Conservation (phyloP, 306 rosid genomes). For the Spatholobus suberectus region DNA sequence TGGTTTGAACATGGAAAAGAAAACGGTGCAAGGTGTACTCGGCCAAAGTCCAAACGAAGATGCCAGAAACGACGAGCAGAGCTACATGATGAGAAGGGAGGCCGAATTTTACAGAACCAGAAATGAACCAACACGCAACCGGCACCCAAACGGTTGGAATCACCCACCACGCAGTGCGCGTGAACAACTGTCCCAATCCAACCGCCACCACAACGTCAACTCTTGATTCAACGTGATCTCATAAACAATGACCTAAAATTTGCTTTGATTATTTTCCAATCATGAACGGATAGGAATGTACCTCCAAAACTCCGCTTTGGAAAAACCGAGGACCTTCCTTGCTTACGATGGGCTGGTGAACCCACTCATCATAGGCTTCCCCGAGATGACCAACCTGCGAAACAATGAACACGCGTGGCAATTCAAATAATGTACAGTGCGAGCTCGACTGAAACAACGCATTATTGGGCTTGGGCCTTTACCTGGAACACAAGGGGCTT, state of each 20-base stretch:
- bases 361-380: conserved; percentile 90
- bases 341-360: conserved; percentile 82
- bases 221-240: neutral
- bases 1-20: conserved; percentile 82
- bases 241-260: neutral
- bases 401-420: neutral
- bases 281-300: conserved; percentile 24
- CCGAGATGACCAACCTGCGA: conserved; percentile 95
- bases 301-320: conserved; percentile 72
- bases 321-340: conserved; percentile 92
- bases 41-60: conserved; percentile 76
- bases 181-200: conserved; percentile 70
- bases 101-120: conserved; percentile 59
- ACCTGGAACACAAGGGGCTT: conserved; percentile 93
- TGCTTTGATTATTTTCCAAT: no score
- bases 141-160: conserved; percentile 90
- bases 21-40: conserved; percentile 93
- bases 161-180: conserved; percentile 90
- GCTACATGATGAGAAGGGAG: conserved; percentile 45
- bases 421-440: neutral
- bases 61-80: conserved; percentile 54
- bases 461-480: neutral
- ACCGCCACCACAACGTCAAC: neutral
- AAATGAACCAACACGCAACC: conserved; percentile 62
- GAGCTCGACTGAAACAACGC: neutral